Evolutionary conservation across 768 basidiomycete species (phyloP).

Genomic region (Russula earlei): DNA sequence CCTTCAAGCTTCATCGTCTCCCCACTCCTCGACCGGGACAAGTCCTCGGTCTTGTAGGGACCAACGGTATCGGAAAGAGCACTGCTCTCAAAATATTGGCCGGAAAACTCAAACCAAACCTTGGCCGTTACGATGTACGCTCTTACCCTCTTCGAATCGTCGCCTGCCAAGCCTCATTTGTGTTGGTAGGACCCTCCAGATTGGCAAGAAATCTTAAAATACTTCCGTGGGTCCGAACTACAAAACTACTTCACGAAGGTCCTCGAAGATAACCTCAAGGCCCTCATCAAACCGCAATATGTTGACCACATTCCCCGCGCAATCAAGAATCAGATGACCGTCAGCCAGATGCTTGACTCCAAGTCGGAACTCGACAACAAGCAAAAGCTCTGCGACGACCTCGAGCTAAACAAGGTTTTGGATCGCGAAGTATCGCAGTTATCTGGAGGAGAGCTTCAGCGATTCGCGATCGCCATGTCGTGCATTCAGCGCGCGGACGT

Average conservation of each 20-base stretch:
- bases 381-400: slow-evolving; percentile 70
- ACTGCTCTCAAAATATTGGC: slow-evolving; percentile 95
- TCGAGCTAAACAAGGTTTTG: slow-evolving; percentile 82
- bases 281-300: slow-evolving; percentile 98
- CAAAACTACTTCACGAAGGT: slow-evolving; percentile 99
- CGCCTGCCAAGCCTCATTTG: slow-evolving; percentile 1
- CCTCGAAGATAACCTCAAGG: slow-evolving; percentile 95
- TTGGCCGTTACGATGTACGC: slow-evolving; percentile 89
- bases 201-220: slow-evolving; percentile 97
- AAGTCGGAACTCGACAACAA: slow-evolving; percentile 89
- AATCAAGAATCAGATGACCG: slow-evolving; percentile 83
- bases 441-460: slow-evolving; percentile 94
- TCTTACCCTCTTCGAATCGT: background rate
- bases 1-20: slow-evolving; percentile 97
- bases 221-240: slow-evolving; percentile 96
- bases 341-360: slow-evolving; percentile 83
- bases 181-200: slow-evolving; percentile 81
- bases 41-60: slow-evolving; percentile 96
- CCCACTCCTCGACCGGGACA: slow-evolving; percentile 97
- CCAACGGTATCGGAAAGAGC: slow-evolving; percentile 99
- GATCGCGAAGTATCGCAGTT: slow-evolving; percentile 78
- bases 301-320: slow-evolving; percentile 97
- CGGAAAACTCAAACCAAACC: slow-evolving; percentile 95
- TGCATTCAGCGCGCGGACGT: slow-evolving; percentile 94
- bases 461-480: slow-evolving; percentile 97